Conservation (phyloP, 78 protist species). For the Parvularia atlantis region DNA sequence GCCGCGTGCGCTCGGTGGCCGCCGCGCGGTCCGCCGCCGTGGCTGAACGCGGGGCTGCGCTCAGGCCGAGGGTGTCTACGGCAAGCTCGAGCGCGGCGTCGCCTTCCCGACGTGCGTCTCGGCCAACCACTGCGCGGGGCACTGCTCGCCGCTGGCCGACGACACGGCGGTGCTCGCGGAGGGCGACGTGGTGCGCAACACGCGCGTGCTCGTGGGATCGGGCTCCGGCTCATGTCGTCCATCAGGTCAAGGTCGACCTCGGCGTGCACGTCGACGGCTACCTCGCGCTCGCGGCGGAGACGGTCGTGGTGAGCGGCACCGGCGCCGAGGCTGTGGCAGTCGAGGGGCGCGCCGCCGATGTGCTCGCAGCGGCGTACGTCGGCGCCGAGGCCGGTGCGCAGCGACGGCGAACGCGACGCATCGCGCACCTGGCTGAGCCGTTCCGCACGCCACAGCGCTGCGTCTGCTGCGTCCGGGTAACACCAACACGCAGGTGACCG, state of each 20-base stretch:
- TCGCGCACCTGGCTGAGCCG: no score
- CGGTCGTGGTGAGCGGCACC: conserved; percentile 47
- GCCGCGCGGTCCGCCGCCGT: not conserved
- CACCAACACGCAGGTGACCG: conserved; percentile 56
- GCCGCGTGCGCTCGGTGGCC: not conserved
- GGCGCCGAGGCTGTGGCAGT: conserved; percentile 10
- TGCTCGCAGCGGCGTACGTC: conserved; percentile 69
- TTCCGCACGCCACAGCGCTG: not conserved
- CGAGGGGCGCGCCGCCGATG: conserved; percentile 62
- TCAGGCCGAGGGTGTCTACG: not conserved
- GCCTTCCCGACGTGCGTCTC: conserved; percentile 93
- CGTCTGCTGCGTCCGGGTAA: conserved; percentile 14
- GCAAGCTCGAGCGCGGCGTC: conserved; percentile 65
- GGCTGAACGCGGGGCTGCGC: not conserved
- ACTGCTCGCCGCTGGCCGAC: conserved; percentile 75
- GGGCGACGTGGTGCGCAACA: conserved; percentile 85
- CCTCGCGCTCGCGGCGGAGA: conserved; percentile 74
- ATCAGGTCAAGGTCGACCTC: conserved; percentile 47
- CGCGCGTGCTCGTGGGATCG: conserved; percentile 26
- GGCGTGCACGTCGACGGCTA: conserved; percentile 91
- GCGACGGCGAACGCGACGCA: no score
- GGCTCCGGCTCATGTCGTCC: not conserved
- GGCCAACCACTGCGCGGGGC: conserved; percentile 82
- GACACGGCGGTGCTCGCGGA: conserved; percentile 28
- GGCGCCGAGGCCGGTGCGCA: conserved; percentile 65